These are phyloP conservation scores for Leucosporidium scottii DNA, from an alignment of 768 basidiomycete genomes.

Conservation along the genomic window DNA sequence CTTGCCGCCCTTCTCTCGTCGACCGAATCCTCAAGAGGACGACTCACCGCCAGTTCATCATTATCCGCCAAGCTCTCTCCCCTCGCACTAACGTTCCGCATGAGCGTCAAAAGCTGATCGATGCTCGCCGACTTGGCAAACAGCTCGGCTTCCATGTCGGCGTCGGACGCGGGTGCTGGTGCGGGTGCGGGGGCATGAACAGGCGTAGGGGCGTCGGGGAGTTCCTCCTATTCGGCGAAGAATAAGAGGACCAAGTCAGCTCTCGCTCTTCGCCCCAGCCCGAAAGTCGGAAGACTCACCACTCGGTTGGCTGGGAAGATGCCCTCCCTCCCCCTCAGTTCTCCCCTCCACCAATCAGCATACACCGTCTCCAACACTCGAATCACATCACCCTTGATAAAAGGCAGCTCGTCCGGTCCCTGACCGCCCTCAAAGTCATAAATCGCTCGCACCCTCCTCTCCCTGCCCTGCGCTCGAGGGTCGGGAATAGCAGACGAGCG, in stretches of 20 bases:
- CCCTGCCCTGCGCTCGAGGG: not conserved
- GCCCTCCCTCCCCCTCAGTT: slow-evolving; percentile 77
- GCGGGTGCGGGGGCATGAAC: not conserved
- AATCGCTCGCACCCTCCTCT: slow-evolving; percentile 74
- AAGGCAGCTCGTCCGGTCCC: slow-evolving; percentile 80
- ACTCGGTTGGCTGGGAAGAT: slow-evolving; percentile 98
- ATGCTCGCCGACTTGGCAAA: slow-evolving; percentile 81
- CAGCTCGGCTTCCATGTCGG: slow-evolving; percentile 76
- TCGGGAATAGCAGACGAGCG: not conserved
- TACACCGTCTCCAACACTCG: slow-evolving; percentile 90
- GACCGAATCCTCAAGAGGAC: not conserved
- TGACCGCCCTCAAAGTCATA: slow-evolving; percentile 74
- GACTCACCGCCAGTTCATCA: slow-evolving; percentile 72
- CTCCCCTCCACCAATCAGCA: slow-evolving; percentile 96
- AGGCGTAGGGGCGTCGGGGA: slow-evolving; percentile 69
- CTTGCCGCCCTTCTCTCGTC: too few species aligned
- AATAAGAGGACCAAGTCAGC: not conserved
- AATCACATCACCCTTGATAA: slow-evolving; percentile 87
- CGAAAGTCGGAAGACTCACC: slow-evolving; percentile 49
- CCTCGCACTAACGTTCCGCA: slow-evolving; percentile 61
- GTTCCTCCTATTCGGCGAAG: slow-evolving; percentile 56
- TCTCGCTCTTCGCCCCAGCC: not conserved
- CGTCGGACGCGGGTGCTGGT: slow-evolving; percentile 49
- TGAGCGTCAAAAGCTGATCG: slow-evolving; percentile 67
- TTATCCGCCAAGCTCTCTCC: slow-evolving; percentile 83